Evolutionary conservation across 352 stramenopile species (phyloP).

Genomic region (Plasmopara halstedii): DNA sequence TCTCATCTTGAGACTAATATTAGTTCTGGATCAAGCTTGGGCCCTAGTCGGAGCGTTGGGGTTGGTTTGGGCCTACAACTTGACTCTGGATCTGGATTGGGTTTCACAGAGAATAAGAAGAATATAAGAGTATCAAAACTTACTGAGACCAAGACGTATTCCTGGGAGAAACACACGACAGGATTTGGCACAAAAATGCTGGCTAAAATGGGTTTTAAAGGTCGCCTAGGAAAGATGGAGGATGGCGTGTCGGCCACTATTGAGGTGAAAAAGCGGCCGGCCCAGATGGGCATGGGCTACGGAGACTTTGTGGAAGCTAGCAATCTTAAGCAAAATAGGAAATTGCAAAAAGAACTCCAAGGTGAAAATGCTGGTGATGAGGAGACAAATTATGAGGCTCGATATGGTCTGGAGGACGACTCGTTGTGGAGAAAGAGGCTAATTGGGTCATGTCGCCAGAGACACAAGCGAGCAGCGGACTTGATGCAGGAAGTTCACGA

Average conservation of each 20-base stretch:
- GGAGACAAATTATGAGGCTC: constrained; percentile 12
- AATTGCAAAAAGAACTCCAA: constrained; percentile 88
- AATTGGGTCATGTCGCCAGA: constrained; percentile 20
- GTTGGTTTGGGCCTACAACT: constrained; percentile 12
- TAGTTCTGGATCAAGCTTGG: neutral
- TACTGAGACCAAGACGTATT: constrained; percentile 27
- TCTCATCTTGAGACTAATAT: neutral
- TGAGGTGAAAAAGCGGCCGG: constrained; percentile 90
- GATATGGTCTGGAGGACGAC: constrained; percentile 52
- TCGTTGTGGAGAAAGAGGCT: constrained; percentile 79
- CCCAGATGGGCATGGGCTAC: constrained; percentile 91
- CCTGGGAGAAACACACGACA: constrained; percentile 96
- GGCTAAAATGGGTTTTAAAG: constrained; percentile 94
- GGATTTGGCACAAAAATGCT: constrained; percentile 95
- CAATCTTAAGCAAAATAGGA: constrained; percentile 87
- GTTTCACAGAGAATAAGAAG: constrained; percentile 2
- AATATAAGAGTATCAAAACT: constrained; percentile 3
- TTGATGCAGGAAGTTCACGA: constrained; percentile 41
- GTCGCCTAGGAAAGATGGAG: constrained; percentile 89
- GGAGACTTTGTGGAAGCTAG: constrained; percentile 91
- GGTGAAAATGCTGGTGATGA: constrained; percentile 55
- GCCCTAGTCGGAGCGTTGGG: neutral
- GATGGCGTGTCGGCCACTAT: constrained; percentile 89
- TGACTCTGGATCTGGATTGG: constrained; percentile 13
- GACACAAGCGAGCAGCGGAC: constrained; percentile 59